Percentiles rank a stretch among this genome's conserved stretches.
These are phyloP conservation scores for Metschnikowia corniflorae DNA, from an alignment of 805 yeast genomes.

Conservation along the genomic window DNA sequence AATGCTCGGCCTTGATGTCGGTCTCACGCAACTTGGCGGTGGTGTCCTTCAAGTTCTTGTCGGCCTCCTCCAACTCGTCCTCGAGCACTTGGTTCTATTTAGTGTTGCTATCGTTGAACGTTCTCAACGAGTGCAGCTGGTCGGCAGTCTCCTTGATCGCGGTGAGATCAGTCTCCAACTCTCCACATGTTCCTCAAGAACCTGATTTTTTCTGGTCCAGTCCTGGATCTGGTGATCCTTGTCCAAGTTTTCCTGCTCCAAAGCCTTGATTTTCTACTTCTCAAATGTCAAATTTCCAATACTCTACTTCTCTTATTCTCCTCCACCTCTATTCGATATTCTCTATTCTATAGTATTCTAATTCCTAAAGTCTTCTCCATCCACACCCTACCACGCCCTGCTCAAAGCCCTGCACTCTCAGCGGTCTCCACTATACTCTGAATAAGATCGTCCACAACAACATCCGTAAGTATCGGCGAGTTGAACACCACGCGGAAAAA, in stretches of 20 bases:
- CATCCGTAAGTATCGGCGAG: constrained; percentile 51
- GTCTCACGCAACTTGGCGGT: constrained; percentile 92
- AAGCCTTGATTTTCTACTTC: constrained; percentile 80
- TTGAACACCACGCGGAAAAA: constrained; percentile 83
- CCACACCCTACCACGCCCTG: too few species aligned
- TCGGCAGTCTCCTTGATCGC: constrained; percentile 85
- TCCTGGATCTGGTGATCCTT: constrained; percentile 95
- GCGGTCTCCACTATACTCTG: constrained; percentile 26
- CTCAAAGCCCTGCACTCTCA: constrained; percentile 12
- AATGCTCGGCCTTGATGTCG: constrained; percentile 93
- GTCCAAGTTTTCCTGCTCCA: constrained; percentile 88
- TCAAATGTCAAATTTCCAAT: too few species aligned
- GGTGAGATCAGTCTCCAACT: constrained; percentile 66
- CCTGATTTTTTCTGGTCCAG: constrained; percentile 85
- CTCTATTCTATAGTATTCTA: too few species aligned
- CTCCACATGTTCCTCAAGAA: constrained; percentile 79
- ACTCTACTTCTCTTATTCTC: too few species aligned
- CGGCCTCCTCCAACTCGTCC: constrained; percentile 87
- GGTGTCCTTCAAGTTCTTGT: constrained; percentile 86
- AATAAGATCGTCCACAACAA: constrained; percentile 35
- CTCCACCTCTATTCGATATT: too few species aligned
- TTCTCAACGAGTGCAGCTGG: constrained; percentile 82
- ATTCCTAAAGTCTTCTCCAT: too few species aligned
- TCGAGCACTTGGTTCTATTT: constrained; percentile 87
- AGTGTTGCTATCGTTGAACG: constrained; percentile 85